Evolutionary conservation across 139 green algal genomes (phyloP).

Genomic region (Gonium pectorale): DNA sequence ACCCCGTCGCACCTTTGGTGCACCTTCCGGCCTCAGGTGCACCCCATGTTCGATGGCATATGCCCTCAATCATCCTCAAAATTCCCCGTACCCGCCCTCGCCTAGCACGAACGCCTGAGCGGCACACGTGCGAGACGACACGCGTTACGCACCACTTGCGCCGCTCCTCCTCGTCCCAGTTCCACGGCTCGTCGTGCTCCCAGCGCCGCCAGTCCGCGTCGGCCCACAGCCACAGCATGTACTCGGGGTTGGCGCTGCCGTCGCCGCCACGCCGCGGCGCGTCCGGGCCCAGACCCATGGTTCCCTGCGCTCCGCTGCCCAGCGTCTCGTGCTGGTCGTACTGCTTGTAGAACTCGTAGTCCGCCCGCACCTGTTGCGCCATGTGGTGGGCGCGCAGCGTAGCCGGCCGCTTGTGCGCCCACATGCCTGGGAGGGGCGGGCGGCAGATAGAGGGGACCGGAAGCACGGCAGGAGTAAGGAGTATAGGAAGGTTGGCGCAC

Average conservation of each 20-base stretch:
- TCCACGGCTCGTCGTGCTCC: constrained; percentile 73
- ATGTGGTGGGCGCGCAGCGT: not conserved
- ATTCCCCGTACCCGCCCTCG: no score
- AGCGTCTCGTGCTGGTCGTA: constrained; percentile 60
- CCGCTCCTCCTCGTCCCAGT: constrained; percentile 68
- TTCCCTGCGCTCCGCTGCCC: constrained; percentile 14
- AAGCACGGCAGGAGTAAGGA: not conserved
- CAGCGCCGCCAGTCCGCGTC: constrained; percentile 81
- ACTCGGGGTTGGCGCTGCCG: constrained; percentile 49
- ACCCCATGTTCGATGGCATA: no score
- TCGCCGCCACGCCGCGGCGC: not conserved
- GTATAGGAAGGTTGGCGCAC: not conserved
- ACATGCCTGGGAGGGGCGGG: constrained; percentile 32
- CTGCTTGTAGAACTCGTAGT: constrained; percentile 65
- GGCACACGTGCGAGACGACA: no score
- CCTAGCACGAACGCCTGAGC: no score
- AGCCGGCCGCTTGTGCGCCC: constrained; percentile 39
- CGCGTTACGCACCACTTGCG: constrained; percentile 54
- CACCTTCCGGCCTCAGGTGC: no score
- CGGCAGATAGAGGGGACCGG: not conserved
- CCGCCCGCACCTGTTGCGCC: constrained; percentile 38
- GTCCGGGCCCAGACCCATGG: not conserved
- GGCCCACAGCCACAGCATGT: constrained; percentile 69
- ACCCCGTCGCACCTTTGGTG: no score
- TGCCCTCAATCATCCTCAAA: no score